Evolutionary conservation across 768 basidiomycete species (phyloP), one percentile per base, ranked within the genome.

Genomic region (Auricularia sp.): DNA sequence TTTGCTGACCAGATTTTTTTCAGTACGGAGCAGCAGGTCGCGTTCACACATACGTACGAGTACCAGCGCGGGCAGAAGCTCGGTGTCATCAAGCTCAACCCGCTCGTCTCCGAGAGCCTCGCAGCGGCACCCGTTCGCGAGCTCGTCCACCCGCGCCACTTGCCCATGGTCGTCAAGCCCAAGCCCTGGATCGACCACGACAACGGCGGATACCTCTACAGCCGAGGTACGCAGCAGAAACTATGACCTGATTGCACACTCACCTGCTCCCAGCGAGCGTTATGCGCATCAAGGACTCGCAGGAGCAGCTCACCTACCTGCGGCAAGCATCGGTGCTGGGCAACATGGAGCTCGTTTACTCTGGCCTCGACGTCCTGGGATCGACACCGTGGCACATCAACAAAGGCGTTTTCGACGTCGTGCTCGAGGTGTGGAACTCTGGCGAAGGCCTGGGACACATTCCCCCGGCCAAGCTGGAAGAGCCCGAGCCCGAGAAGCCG

Each of bases 161-260:
- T 99, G 29, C 96, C 96, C 8, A 99, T 98, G 97, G 81, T 99
- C 6, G 83, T 95, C 33, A 86, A 87, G 67, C 96, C 96, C 2
- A 87, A 87, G 68, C 91, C 92, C 0, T 98, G 95, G 96, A 71
- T 90, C 1, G 78, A 80, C 65, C 81, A 85, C 67, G 82, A 89
- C 63, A 78, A 87, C 56, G 96, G 97, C 3, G 92, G 88, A 1
- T 98, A 98, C 72, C 75, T 96, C 29, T 84, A 86, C 69, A 92
- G 87, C 71, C 83, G 81, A 67, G 84, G 91, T 92, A 70, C 33
- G 37, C 13, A 61, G 45, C 63, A 36, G 11, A n/a, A 35, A 29
- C 29, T 29, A 29, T 29, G 29, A 29, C 29, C 2, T 29, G 29
- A 29, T 29, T 64, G 33, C 18, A 21, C 65, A 61, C 11, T 29